Evolutionary conservation across 306 rosid genomes (phyloP).

Genomic region (Datisca glomerata): DNA sequence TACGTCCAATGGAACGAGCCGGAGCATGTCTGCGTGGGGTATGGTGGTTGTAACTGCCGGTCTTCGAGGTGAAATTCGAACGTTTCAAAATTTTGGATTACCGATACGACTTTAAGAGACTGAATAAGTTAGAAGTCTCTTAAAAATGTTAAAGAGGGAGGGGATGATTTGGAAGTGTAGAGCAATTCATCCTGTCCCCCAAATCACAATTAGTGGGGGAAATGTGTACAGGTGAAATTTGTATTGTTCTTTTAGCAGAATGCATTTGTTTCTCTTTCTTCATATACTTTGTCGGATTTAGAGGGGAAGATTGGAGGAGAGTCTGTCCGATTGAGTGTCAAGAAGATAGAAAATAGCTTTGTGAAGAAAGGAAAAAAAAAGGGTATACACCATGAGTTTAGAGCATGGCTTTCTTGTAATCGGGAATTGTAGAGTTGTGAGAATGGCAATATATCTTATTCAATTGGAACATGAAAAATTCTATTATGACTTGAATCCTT

Average conservation of each 20-base stretch:
- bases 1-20: constrained; percentile 34
- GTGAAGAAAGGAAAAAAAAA: constrained; percentile 10
- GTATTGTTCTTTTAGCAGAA: constrained; percentile 69
- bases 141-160: constrained; percentile 1
- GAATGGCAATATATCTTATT: constrained; percentile 43
- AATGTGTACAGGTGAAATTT: constrained; percentile 80
- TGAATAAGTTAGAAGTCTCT: constrained; percentile 8
- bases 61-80: constrained; percentile 78
- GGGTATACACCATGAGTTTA: constrained; percentile 40
- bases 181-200: background rate
- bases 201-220: constrained; percentile 31
- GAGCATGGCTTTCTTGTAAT: constrained; percentile 38
- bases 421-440: constrained; percentile 76
- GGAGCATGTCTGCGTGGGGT: constrained; percentile 78
- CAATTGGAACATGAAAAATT: constrained; percentile 51
- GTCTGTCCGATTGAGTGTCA: constrained; percentile 32
- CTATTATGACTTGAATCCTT: no score
- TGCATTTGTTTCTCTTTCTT: constrained; percentile 46
- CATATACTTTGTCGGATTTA: constrained; percentile 47
- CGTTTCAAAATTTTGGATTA: constrained; percentile 89
- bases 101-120: constrained; percentile 52
- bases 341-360: constrained; percentile 32
- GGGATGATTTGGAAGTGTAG: constrained; percentile 21
- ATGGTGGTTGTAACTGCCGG: constrained; percentile 95
- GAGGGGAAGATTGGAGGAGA: constrained; percentile 19